These are phyloP conservation scores for Vitis hybrid DNA, from an alignment of 177 flowering plant species.

Conservation along the genomic window DNA sequence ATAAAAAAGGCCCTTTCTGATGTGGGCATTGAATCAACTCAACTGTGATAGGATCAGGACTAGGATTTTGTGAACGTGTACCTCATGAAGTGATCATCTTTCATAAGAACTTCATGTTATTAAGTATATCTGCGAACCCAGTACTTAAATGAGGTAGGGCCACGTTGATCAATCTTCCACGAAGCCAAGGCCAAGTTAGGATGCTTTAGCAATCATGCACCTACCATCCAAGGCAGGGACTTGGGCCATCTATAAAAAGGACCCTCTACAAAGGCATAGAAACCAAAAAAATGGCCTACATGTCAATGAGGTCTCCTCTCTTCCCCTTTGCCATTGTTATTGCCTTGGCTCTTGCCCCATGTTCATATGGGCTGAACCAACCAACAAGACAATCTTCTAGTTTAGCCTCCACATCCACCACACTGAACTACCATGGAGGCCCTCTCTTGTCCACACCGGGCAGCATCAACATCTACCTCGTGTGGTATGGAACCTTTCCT, in stretches of 20 bases:
- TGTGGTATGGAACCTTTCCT: slow-evolving; percentile 42
- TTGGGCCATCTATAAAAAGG: slow-evolving; percentile 5
- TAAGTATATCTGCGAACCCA: no score
- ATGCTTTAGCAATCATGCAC: not conserved
- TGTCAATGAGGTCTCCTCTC: slow-evolving; percentile 3
- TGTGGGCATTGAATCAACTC: no score
- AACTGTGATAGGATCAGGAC: no score
- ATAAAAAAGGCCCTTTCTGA: no score
- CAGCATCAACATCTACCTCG: slow-evolving; percentile 27
- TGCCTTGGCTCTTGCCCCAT: slow-evolving; percentile 14
- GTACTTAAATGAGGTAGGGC: no score
- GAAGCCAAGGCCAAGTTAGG: not conserved
- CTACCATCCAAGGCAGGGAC: not conserved
- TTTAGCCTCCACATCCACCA: slow-evolving; percentile 17
- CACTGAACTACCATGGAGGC: slow-evolving; percentile 36
- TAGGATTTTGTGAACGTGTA: no score
- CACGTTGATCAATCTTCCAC: not conserved
- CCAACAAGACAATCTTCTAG: slow-evolving; percentile 7
- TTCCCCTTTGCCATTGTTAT: slow-evolving; percentile 4
- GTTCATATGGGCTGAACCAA: slow-evolving; percentile 16
- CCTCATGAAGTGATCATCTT: no score
- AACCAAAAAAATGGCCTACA: slow-evolving; percentile 10
- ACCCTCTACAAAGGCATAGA: not conserved
- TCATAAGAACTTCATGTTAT: no score
- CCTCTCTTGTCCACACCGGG: slow-evolving; percentile 23